Evolutionary conservation across 1,284 basidiomycete species (phyloP).

Genomic region (Moesziomyces sp.): DNA sequence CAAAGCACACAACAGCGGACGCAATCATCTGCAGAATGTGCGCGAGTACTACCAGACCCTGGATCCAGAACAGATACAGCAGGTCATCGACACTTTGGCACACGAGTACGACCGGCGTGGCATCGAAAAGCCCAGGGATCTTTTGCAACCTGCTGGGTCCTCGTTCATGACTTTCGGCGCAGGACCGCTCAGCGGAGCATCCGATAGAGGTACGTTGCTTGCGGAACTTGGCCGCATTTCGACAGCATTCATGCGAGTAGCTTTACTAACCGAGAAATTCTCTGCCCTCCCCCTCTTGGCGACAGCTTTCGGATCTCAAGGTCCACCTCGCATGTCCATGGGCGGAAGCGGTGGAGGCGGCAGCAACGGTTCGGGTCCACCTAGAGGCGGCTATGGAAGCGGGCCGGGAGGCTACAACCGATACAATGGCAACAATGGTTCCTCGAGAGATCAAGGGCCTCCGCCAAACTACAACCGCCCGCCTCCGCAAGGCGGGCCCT

Average conservation of each 20-base stretch:
- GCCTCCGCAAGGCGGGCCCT: conserved; percentile 26
- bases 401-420: conserved; percentile 20
- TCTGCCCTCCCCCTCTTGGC: background rate
- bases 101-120: conserved; percentile 78
- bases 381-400: conserved; percentile 6
- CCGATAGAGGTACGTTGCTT: conserved; percentile 33
- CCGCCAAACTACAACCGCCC: conserved; percentile 38
- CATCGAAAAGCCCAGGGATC: conserved; percentile 53
- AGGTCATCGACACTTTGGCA: conserved; percentile 94
- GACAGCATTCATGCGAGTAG: background rate
- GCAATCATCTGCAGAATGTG: conserved; percentile 95
- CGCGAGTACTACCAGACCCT: conserved; percentile 96
- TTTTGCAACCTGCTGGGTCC: conserved; percentile 40
- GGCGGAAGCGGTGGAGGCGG: conserved; percentile 14
- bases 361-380: conserved; percentile 3
- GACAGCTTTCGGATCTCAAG: conserved; percentile 40
- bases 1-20: conserved; percentile 95
- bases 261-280: background rate
- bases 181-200: conserved; percentile 45
- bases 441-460: conserved; percentile 18
- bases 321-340: conserved; percentile 25
- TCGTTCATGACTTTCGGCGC: conserved; percentile 52
- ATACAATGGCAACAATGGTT: conserved; percentile 20
- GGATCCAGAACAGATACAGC: conserved; percentile 94
- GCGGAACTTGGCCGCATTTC: background rate